A percentile compares a stretch with the other conserved stretches of the same genome.
phyloP scores from a whole-genome alignment of 495 filamentous ascomycete species.

The Xylaria cubensis region DNA sequence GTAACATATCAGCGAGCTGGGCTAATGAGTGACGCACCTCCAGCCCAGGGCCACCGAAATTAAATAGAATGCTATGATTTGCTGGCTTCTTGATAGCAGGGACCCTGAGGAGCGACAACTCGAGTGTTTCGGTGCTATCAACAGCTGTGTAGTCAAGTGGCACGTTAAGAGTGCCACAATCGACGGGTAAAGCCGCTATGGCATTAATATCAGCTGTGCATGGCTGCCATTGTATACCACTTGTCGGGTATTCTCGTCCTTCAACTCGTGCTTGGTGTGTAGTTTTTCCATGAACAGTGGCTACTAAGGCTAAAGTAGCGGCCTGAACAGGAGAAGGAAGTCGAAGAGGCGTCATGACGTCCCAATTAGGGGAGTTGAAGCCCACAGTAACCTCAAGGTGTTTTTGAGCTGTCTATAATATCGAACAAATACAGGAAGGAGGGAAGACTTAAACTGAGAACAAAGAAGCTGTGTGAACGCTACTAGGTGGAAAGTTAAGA shows the following conservation, averaged over 20 bases:
- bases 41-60: conserved; percentile 52
- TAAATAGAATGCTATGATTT: conserved; percentile 49
- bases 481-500: not conserved
- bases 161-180: conserved; percentile 48
- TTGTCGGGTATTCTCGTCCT: conserved; percentile 6
- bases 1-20: conserved; percentile 25
- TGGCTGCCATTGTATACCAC: conserved; percentile 21
- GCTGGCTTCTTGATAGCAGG: conserved; percentile 38
- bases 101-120: conserved; percentile 43
- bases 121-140: conserved; percentile 38
- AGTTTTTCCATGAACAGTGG: not conserved
- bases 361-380: not conserved
- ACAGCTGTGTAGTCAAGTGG: conserved; percentile 50
- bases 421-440: not conserved
- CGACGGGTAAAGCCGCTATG: conserved; percentile 20
- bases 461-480: too few species aligned
- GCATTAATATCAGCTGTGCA: conserved; percentile 17
- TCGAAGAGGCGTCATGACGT: not conserved
- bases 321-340: not conserved
- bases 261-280: not conserved
- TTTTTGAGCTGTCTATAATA: not conserved
- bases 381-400: not conserved
- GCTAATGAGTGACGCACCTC: conserved; percentile 31
- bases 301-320: not conserved
- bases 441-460: not conserved